Percentiles rank a stretch among this genome's conserved stretches.
These are phyloP conservation scores for Sclerotinia trifoliorum DNA, from an alignment of 2,329 filamentous ascomycete genomes.

Conservation along the genomic window DNA sequence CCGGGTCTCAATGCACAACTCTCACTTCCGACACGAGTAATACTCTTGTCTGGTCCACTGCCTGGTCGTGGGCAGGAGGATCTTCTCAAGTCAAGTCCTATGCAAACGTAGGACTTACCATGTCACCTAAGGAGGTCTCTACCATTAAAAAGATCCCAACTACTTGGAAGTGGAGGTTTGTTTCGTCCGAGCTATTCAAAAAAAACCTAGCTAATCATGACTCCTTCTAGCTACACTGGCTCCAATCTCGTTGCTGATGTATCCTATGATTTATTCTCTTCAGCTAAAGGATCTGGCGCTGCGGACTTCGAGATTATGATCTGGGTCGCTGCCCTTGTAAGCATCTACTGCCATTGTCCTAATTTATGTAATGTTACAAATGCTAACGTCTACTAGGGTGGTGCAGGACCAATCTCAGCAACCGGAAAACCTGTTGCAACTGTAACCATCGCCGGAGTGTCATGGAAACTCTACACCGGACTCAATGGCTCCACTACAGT, in stretches of 20 bases:
- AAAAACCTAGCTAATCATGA: background rate
- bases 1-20: constrained; percentile 42
- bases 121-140: constrained; percentile 42
- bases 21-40: constrained; percentile 41
- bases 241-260: constrained; percentile 55
- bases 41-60: constrained; percentile 43
- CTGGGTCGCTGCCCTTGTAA: constrained; percentile 53
- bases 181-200: no score
- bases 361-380: background rate
- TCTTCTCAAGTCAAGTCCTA: constrained; percentile 44
- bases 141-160: constrained; percentile 42
- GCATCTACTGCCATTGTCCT: background rate
- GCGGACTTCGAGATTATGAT: constrained; percentile 66
- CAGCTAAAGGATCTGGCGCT: constrained; percentile 46
- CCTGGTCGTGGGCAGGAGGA: constrained; percentile 44
- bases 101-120: constrained; percentile 43
- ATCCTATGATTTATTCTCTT: constrained; percentile 61
- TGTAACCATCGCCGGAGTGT: constrained; percentile 51
- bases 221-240: constrained; percentile 46
- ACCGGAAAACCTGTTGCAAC: constrained; percentile 54
- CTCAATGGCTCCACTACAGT: constrained; percentile 59
- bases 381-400: constrained; percentile 40
- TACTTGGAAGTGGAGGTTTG: constrained; percentile 45
- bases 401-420: constrained; percentile 55
- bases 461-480: constrained; percentile 61